Conservation (phyloP, 2,329 filamentous ascomycete species). For the Microdochium bolleyi region DNA sequence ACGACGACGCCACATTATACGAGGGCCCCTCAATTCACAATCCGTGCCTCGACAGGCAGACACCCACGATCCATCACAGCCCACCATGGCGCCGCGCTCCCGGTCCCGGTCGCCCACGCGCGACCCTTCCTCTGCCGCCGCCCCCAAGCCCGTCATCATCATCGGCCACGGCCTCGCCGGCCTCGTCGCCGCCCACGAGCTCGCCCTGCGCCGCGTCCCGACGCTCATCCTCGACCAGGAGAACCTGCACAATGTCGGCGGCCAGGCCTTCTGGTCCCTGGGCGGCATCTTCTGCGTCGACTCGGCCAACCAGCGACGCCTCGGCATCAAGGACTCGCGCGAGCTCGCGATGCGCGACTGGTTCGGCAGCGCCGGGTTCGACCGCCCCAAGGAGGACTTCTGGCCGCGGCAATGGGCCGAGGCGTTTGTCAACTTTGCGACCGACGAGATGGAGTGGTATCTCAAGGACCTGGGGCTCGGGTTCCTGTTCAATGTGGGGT, state of each 20-base stretch:
- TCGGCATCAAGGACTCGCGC: conserved; percentile 50
- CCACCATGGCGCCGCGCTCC: background rate
- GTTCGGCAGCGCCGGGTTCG: conserved; percentile 49
- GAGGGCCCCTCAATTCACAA: too few relatives aligned
- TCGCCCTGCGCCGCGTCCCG: conserved; percentile 39
- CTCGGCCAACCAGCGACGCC: conserved; percentile 45
- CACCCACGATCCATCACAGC: background rate
- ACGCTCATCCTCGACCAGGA: conserved; percentile 51
- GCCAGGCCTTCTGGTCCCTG: conserved; percentile 57
- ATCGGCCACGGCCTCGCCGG: conserved; percentile 50
- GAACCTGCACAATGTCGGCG: conserved; percentile 45
- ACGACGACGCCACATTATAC: too few relatives aligned
- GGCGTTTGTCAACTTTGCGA: conserved; percentile 55
- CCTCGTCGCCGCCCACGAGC: conserved; percentile 51
- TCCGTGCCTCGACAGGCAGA: too few relatives aligned
- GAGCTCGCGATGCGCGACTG: conserved; percentile 52
- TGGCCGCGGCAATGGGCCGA: conserved; percentile 57
- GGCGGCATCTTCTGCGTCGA: conserved; percentile 54
- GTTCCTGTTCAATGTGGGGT: conserved; percentile 47
- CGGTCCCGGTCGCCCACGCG: background rate
- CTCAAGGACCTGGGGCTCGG: conserved; percentile 43
- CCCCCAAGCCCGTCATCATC: conserved; percentile 37
- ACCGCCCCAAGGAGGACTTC: conserved; percentile 44
- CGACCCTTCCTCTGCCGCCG: background rate
- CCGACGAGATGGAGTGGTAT: conserved; percentile 50